phyloP scores from a whole-genome alignment of 495 filamentous ascomycete species.

The Aspergillus bertholletiae region DNA sequence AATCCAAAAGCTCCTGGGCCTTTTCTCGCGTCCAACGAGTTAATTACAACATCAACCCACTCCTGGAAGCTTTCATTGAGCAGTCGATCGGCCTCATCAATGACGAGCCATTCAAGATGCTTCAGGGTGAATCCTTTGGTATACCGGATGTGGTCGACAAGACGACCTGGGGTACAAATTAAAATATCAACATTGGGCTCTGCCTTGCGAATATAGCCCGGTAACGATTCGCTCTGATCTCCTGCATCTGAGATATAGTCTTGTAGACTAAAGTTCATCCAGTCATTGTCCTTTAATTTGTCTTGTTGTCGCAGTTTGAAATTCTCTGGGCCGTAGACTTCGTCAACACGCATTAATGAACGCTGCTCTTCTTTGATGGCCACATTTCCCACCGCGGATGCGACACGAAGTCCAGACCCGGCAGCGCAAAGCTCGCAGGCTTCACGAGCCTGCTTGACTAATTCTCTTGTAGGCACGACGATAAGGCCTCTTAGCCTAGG shows the following conservation, averaged over 20 bases:
- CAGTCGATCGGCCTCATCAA: conserved; percentile 92
- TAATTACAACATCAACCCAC: conserved; percentile 75
- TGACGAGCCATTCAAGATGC: conserved; percentile 77
- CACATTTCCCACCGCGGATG: conserved; percentile 75
- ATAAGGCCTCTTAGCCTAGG: conserved; percentile 71
- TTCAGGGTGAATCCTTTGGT: conserved; percentile 76
- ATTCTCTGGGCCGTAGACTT: conserved; percentile 56
- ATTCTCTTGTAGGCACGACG: conserved; percentile 84
- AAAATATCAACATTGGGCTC: conserved; percentile 79
- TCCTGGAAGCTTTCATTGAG: conserved; percentile 90
- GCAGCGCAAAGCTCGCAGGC: conserved; percentile 65
- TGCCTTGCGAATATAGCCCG: conserved; percentile 59
- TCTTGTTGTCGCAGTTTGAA: conserved; percentile 40
- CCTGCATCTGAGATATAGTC: conserved; percentile 40
- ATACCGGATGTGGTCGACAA: conserved; percentile 84
- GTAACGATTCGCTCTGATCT: conserved; percentile 39
- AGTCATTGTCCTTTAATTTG: conserved; percentile 40
- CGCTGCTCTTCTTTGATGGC: conserved; percentile 72
- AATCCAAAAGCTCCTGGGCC: conserved; percentile 48
- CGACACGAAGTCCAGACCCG: conserved; percentile 67
- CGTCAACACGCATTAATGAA: conserved; percentile 57
- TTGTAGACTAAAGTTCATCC: conserved; percentile 45
- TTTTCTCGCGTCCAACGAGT: conserved; percentile 51
- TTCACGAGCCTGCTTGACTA: conserved; percentile 77
- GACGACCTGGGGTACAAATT: conserved; percentile 85